Conservation (phyloP, 2,329 filamentous ascomycete genomes). For the Fusarium penzigii region DNA sequence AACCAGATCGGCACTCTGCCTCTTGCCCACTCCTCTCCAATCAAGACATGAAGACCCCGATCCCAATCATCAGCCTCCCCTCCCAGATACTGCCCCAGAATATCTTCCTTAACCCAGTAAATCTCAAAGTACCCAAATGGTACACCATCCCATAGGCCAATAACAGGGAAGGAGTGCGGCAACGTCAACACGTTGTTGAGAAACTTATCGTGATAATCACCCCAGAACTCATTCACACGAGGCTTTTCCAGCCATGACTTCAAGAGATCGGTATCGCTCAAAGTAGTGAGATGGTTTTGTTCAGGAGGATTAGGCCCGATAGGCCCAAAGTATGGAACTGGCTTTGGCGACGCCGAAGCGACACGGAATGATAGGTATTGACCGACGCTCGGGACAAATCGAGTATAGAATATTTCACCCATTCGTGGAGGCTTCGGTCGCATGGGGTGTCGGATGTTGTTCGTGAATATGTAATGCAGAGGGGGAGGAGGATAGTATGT, state of each 20-base stretch:
- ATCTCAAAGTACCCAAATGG: constrained; percentile 98
- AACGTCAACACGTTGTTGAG: constrained; percentile 65
- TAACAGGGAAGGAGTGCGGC: constrained; percentile 82
- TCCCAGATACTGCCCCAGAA: constrained; percentile 68
- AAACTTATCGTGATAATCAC: constrained; percentile 65
- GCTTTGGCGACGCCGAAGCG: constrained; percentile 66
- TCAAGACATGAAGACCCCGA: constrained; percentile 81
- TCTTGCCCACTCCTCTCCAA: constrained; percentile 90
- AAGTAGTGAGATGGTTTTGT: constrained; percentile 42
- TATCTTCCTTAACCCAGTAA: constrained; percentile 97
- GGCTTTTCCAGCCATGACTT: constrained; percentile 88
- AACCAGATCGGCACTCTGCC: constrained; percentile 83
- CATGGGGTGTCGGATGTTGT: constrained; percentile 79
- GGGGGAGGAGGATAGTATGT: constrained; percentile 89
- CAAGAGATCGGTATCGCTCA: constrained; percentile 62
- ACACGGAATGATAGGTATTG: constrained; percentile 90
- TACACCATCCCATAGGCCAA: constrained; percentile 91
- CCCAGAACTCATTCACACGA: constrained; percentile 86
- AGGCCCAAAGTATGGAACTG: constrained; percentile 66
- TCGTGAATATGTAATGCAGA: constrained; percentile 76
- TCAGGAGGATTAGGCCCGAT: constrained; percentile 42
- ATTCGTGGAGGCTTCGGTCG: constrained; percentile 86
- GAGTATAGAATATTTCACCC: constrained; percentile 87
- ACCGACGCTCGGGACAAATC: constrained; percentile 77
- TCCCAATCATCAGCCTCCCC: constrained; percentile 76